These are phyloP conservation scores for Cytospora schulzeri DNA, from an alignment of 2,329 filamentous ascomycete genomes.

Conservation along the genomic window DNA sequence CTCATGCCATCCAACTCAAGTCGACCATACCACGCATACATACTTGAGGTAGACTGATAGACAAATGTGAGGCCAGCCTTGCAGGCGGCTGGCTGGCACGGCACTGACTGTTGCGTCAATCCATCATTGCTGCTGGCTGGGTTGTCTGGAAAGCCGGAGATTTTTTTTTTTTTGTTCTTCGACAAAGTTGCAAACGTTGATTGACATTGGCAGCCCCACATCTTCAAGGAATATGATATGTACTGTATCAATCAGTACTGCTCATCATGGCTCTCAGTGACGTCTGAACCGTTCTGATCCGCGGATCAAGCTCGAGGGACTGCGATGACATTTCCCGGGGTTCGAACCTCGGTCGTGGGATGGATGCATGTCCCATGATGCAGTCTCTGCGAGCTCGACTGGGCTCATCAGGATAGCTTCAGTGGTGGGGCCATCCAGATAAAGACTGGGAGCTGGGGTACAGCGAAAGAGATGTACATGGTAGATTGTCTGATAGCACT, in stretches of 20 bases:
- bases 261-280: background rate
- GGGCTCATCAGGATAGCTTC: background rate
- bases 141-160: background rate
- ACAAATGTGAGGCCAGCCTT: background rate
- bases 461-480: background rate
- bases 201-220: background rate
- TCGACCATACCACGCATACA: background rate
- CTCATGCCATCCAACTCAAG: constrained; percentile 18
- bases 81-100: background rate
- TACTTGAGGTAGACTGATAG: background rate
- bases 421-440: constrained; percentile 1
- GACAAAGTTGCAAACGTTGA: background rate
- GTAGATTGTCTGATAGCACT: constrained; percentile 5
- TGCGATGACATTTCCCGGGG: background rate
- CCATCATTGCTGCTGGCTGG: background rate
- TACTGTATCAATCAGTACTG: background rate
- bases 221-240: background rate
- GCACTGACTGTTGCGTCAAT: background rate
- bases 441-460: constrained; percentile 9
- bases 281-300: background rate
- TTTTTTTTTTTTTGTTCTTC: no score
- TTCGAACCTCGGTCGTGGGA: background rate
- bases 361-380: background rate
- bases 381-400: background rate
- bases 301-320: background rate